Conservation (phyloP, 106 monocot species). For the Apostasia shenzhenica region DNA sequence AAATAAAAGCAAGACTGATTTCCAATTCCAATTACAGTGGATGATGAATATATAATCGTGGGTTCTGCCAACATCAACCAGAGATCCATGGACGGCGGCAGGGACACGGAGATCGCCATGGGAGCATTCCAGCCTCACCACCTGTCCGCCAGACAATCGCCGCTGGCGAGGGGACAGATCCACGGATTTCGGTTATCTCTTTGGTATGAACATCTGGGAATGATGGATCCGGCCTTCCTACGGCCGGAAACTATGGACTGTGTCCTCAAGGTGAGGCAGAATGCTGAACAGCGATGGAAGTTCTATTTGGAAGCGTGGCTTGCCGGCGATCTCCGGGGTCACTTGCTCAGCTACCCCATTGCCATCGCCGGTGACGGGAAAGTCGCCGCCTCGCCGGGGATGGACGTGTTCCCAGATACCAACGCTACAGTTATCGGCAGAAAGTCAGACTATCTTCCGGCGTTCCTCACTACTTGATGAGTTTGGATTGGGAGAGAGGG, state of each 20-base stretch:
- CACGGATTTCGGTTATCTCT: conserved; percentile 46
- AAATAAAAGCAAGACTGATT: too few relatives aligned
- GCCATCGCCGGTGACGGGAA: neutral
- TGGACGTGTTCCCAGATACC: conserved; percentile 20
- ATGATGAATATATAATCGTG: conserved; percentile 24
- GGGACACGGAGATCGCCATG: conserved; percentile 26
- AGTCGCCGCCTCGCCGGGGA: neutral
- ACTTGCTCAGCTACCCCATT: conserved; percentile 22
- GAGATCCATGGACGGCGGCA: conserved; percentile 28
- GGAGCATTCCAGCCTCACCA: conserved; percentile 22
- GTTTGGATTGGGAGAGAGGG: too few relatives aligned
- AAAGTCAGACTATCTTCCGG: conserved; percentile 16
- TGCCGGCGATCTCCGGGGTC: neutral
- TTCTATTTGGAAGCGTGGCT: neutral
- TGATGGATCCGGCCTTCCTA: conserved; percentile 10
- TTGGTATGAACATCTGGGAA: conserved; percentile 51
- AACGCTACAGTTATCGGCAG: conserved; percentile 17
- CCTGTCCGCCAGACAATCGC: neutral
- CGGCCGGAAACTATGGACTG: conserved; percentile 14
- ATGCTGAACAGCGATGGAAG: conserved; percentile 11
- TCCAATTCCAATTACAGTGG: conserved; percentile 8
- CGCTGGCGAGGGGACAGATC: conserved; percentile 33
- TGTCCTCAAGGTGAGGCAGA: conserved; percentile 11
- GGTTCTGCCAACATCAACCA: conserved; percentile 31
- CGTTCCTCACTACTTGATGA: conserved; percentile 19